Evolutionary conservation across 2,329 filamentous ascomycete genomes (phyloP).

Genomic region (Lomentospora prolificans): DNA sequence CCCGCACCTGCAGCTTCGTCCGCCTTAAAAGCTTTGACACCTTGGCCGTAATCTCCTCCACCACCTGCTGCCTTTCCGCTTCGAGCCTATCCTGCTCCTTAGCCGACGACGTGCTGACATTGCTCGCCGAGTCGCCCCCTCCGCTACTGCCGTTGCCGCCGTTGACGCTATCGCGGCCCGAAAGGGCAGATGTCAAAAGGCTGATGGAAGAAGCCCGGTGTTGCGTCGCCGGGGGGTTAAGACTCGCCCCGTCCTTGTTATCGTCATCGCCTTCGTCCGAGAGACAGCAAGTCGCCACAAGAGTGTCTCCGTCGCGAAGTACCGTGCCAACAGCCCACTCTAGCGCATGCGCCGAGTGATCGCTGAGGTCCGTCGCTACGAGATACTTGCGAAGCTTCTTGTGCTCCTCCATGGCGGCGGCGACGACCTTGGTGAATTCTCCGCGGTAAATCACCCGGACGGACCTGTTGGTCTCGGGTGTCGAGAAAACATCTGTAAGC

Average conservation of each 20-base stretch:
- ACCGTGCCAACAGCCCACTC: constrained; percentile 98
- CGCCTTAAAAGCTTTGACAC: constrained; percentile 81
- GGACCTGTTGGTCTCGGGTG: constrained; percentile 66
- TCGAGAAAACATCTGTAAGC: constrained; percentile 69
- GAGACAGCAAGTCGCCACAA: constrained; percentile 87
- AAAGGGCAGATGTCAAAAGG: constrained; percentile 9
- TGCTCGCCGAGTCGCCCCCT: constrained; percentile 15
- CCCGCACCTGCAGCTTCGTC: constrained; percentile 82
- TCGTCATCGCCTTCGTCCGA: constrained; percentile 62
- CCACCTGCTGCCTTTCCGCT: constrained; percentile 68
- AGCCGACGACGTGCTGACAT: constrained; percentile 35
- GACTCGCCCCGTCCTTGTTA: neutral
- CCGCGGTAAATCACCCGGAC: constrained; percentile 87
- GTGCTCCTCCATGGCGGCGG: constrained; percentile 68
- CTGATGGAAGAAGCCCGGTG: constrained; percentile 13
- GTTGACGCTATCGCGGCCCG: neutral
- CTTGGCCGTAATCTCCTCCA: constrained; percentile 74
- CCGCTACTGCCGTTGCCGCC: constrained; percentile 6
- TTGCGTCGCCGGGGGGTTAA: neutral
- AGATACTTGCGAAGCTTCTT: constrained; percentile 80
- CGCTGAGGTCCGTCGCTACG: constrained; percentile 89
- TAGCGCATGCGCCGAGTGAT: constrained; percentile 87
- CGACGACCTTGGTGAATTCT: constrained; percentile 66
- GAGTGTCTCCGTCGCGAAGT: constrained; percentile 83
- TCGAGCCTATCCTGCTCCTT: constrained; percentile 52